A percentile compares a stretch with the other conserved stretches of the same genome.
Conservation (phyloP, 805 yeast genomes). For the Yamadazyma insecticola region DNA sequence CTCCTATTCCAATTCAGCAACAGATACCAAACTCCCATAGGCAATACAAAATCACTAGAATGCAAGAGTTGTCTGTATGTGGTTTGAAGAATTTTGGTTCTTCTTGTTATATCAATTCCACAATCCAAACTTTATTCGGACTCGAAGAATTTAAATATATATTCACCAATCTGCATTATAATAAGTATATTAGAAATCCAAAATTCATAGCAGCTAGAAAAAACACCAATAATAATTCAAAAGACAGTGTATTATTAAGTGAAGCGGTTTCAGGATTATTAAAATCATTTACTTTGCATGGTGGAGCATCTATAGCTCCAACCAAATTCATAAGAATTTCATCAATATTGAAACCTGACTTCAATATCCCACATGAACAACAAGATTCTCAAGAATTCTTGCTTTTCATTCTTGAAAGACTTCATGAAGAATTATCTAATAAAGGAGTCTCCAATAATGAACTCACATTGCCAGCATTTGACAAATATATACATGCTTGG, state of each 20-base stretch:
- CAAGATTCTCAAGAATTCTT: constrained; percentile 81
- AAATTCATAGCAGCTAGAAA: constrained; percentile 20
- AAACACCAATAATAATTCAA: constrained; percentile 12
- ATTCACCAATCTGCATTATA: constrained; percentile 43
- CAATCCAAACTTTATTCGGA: constrained; percentile 66
- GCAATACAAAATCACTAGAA: constrained; percentile 7
- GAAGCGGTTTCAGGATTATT: constrained; percentile 53
- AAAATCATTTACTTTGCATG: constrained; percentile 53
- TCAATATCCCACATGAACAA: constrained; percentile 67
- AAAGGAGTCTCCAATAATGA: constrained; percentile 15
- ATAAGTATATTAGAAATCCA: constrained; percentile 36
- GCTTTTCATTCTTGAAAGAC: constrained; percentile 57
- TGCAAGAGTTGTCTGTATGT: constrained; percentile 46
- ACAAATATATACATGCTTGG: constrained; percentile 26
- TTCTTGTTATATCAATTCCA: constrained; percentile 73
- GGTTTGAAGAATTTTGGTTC: constrained; percentile 67
- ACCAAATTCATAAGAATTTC: constrained; percentile 54
- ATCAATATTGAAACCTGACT: constrained; percentile 55
- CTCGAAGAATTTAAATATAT: constrained; percentile 44
- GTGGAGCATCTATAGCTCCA: constrained; percentile 62
- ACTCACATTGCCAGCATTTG: constrained; percentile 18
- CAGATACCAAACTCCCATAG: constrained; percentile 1
- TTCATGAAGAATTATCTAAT: constrained; percentile 59
- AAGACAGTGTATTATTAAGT: constrained; percentile 30
- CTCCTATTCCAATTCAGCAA: background rate